Conservation (phyloP, 352 stramenopile species). For the Globisporangium iwayamae region DNA sequence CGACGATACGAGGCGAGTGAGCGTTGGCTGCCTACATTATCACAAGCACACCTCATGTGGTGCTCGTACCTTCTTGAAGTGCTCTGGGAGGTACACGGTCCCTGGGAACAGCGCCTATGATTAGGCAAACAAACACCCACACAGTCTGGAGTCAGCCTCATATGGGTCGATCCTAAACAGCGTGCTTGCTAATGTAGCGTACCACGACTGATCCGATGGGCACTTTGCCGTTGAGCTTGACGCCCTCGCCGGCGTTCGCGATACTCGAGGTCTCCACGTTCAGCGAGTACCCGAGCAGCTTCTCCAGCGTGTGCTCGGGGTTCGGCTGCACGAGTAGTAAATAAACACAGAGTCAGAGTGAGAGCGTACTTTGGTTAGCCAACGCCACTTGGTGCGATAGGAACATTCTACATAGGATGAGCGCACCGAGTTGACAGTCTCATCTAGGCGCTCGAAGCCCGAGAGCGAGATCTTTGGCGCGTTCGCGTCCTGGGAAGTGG, state of each 20-base stretch:
- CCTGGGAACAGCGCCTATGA: slow-evolving; percentile 67
- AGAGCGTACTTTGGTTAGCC: slow-evolving; percentile 1
- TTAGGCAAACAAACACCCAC: background rate
- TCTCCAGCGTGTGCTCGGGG: slow-evolving; percentile 39
- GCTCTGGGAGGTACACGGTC: slow-evolving; percentile 79
- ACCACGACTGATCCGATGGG: slow-evolving; percentile 75
- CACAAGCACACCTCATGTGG: background rate
- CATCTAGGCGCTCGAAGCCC: slow-evolving; percentile 44
- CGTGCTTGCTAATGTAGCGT: slow-evolving; percentile 6
- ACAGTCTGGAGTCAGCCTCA: background rate
- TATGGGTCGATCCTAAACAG: background rate
- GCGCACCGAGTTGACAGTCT: slow-evolving; percentile 14
- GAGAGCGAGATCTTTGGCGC: slow-evolving; percentile 57
- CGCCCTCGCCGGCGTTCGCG: slow-evolving; percentile 55
- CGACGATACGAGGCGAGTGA: too few species aligned
- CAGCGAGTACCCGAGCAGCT: slow-evolving; percentile 69
- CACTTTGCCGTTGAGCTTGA: slow-evolving; percentile 59
- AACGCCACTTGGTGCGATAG: too few species aligned
- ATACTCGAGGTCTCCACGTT: slow-evolving; percentile 66
- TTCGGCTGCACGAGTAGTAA: slow-evolving; percentile 17
- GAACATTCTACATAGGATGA: background rate
- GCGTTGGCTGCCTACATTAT: background rate
- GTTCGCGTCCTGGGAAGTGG: slow-evolving; percentile 27
- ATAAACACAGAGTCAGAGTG: slow-evolving; percentile 3
- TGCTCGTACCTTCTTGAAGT: slow-evolving; percentile 72